Base-by-base conservation (phyloP, 352 stramenopile genomes). In the Phytophthora colocasiae region DNA sequence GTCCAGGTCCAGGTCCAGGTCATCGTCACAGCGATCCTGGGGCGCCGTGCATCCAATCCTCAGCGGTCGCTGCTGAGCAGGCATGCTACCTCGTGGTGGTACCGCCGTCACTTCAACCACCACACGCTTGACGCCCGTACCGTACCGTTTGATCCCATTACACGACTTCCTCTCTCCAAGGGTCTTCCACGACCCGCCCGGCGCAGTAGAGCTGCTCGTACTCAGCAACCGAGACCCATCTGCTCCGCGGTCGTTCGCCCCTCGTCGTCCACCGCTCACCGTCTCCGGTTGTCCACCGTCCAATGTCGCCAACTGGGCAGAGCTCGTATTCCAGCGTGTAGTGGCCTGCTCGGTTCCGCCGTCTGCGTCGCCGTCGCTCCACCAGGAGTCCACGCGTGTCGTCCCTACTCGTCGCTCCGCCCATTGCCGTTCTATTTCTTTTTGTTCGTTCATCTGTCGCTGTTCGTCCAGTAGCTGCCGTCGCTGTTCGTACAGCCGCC, bases 171-270 rank as follows among this genome's bases (percentile, higher is more conserved):
- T 29, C 34, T 49, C 6, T 2, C 6, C 3, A 2, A 41, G 46
- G 27, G 45, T 56, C 45, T 64, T 64, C 45, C 45, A 57, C 56
- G 46, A 56, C 36, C 46, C 45, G 47, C 11, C 5, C 34, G 14
- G 34, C 14, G 34, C 27, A 31, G 34, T 40, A 17, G 34, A 40
- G 34, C 34, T 10, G 34, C 9, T 39, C 45, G 27, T 39, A 52
- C 24, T 52, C 45, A 2, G 0, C 2, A 4, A 26, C 9, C 2
- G 45, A 40, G 4, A 39, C 27, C 45, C 45, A 52, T 11, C 15
- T 27, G 8, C 2, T 2, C 2, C 24, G 14, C 2, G 3, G 14
- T 1, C 32, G 27, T 36, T 7, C 19, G 5, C 8, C 7, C n/a
- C 4, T 22, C 26, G 26, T 10, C 2, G 22, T 54, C 8, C 7